A percentile compares a stretch with the other conserved stretches of the same genome.
Conservation (phyloP, 495 filamentous ascomycete species). For the Talaromyces borbonicus region DNA sequence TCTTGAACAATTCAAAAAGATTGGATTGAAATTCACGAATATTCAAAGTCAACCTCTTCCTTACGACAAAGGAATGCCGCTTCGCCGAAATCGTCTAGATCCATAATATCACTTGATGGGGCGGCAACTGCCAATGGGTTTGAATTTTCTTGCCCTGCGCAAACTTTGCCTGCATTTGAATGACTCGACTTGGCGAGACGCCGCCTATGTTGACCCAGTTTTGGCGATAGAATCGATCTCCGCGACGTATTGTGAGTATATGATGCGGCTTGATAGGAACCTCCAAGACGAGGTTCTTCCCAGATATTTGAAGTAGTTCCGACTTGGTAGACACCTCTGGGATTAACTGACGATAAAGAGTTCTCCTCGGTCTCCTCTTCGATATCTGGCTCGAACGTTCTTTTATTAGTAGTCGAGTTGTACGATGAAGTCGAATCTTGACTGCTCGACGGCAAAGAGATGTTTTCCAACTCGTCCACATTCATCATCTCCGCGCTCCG, state of each 20-base stretch:
- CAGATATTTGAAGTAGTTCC: background rate
- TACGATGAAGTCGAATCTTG: conserved; percentile 29
- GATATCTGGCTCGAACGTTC: conserved; percentile 11
- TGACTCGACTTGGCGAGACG: conserved; percentile 9
- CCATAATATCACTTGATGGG: conserved; percentile 26
- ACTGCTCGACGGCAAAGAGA: conserved; percentile 35
- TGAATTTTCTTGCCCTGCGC: conserved; percentile 7
- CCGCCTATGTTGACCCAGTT: conserved; percentile 21
- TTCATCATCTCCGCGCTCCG: conserved; percentile 5
- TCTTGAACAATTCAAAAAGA: background rate
- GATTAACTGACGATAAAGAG: background rate
- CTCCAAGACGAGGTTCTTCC: background rate
- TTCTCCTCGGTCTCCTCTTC: conserved; percentile 11
- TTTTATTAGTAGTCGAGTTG: conserved; percentile 35
- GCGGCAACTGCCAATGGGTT: conserved; percentile 6
- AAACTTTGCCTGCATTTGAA: background rate
- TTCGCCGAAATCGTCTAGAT: conserved; percentile 34
- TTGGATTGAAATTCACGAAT: conserved; percentile 7
- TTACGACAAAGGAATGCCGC: conserved; percentile 30
- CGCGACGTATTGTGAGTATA: conserved; percentile 5
- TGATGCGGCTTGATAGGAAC: background rate
- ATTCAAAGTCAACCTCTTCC: conserved; percentile 36
- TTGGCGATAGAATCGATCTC: conserved; percentile 28
- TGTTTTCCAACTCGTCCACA: conserved; percentile 30
- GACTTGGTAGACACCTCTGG: background rate